Evolutionary conservation across 164 flowering plant species (phyloP).

Genomic region (Nymphaea colorata): DNA sequence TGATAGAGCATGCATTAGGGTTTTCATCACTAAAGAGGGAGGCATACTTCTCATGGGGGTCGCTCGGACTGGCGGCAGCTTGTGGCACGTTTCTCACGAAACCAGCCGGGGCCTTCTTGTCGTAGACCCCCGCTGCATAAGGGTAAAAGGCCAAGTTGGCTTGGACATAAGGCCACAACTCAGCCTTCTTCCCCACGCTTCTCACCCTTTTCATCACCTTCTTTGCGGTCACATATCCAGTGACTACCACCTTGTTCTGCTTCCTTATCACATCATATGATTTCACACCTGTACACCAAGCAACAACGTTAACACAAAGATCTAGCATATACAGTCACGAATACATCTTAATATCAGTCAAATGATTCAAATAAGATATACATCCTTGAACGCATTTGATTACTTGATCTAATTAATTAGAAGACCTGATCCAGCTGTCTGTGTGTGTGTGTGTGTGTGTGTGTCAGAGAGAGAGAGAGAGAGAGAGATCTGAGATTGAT

Average conservation of each 20-base stretch:
- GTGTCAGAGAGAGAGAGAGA: too few species aligned
- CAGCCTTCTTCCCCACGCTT: slow-evolving; percentile 51
- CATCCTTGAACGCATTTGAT: too few species aligned
- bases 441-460: too few species aligned
- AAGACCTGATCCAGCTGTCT: too few species aligned
- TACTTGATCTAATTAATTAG: too few species aligned
- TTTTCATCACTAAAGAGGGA: slow-evolving; percentile 65
- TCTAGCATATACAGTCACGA: too few species aligned
- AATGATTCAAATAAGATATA: too few species aligned
- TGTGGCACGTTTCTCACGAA: slow-evolving; percentile 38
- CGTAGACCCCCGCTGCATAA: slow-evolving; percentile 43
- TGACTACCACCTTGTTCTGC: slow-evolving; percentile 46
- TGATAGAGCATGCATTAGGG: slow-evolving; percentile 58
- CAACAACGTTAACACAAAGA: too few species aligned
- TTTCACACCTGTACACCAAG: slow-evolving; percentile 25
- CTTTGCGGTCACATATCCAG: slow-evolving; percentile 53
- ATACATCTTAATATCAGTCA: too few species aligned
- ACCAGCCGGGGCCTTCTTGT: slow-evolving; percentile 67
- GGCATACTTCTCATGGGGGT: slow-evolving; percentile 25
- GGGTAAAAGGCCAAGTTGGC: slow-evolving; percentile 54
- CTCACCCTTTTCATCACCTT: slow-evolving; percentile 60
- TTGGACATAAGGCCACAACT: slow-evolving; percentile 71
- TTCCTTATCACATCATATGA: slow-evolving; percentile 50
- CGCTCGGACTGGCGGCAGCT: slow-evolving; percentile 26
- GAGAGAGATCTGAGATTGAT: too few species aligned